A percentile compares a stretch with the other conserved stretches of the same genome.
Conservation (phyloP, 352 stramenopile genomes). For the Phytopythium vexans region DNA sequence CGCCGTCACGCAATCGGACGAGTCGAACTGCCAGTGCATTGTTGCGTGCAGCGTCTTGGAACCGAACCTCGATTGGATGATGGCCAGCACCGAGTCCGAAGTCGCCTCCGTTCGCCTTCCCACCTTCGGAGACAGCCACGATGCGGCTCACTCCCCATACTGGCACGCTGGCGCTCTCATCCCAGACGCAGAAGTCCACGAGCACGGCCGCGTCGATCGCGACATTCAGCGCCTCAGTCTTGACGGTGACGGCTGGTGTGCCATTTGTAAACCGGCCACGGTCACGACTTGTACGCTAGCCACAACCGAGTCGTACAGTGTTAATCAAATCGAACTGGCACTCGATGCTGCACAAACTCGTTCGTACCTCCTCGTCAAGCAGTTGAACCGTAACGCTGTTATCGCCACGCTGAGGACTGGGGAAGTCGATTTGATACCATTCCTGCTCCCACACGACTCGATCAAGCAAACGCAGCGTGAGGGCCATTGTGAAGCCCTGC, state of each 20-base stretch:
- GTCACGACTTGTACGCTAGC: constrained; percentile 29
- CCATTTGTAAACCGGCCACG: constrained; percentile 27
- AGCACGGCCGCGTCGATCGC: constrained; percentile 33
- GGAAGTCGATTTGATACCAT: constrained; percentile 40
- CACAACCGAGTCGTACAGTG: not conserved
- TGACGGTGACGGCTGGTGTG: constrained; percentile 18
- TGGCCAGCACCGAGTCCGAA: no score
- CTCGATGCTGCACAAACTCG: constrained; percentile 3
- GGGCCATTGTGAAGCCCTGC: constrained; percentile 41
- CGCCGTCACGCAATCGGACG: constrained; percentile 13
- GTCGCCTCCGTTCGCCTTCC: no score
- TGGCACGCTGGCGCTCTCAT: constrained; percentile 34
- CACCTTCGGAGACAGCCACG: constrained; percentile 6
- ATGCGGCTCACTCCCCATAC: constrained; percentile 45
- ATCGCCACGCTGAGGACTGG: constrained; percentile 2
- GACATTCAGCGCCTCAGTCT: constrained; percentile 41
- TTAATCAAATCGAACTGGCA: not conserved
- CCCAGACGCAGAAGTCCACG: constrained; percentile 60
- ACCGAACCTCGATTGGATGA: constrained; percentile 9
- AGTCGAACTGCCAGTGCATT: constrained; percentile 24
- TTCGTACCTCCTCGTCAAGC: constrained; percentile 31
- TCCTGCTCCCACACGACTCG: constrained; percentile 51
- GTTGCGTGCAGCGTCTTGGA: constrained; percentile 19
- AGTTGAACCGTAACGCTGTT: constrained; percentile 15
- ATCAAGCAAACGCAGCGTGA: constrained; percentile 42